Conservation (phyloP, 495 filamentous ascomycete genomes). For the Parmelia sp. region DNA sequence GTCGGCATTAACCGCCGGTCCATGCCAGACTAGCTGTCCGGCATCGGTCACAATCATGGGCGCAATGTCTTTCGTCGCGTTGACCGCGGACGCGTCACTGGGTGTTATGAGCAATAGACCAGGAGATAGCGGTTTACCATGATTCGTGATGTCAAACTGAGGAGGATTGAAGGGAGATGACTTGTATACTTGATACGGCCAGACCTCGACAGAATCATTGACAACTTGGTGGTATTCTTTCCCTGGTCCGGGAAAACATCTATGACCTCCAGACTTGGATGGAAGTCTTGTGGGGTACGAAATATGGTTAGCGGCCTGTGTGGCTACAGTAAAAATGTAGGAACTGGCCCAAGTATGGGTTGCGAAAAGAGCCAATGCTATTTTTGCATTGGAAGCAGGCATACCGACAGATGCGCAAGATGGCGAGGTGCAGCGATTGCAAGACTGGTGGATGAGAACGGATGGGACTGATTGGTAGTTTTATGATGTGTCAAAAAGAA, state of each 20-base stretch:
- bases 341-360: no score
- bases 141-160: conserved; percentile 21
- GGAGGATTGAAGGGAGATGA: conserved; percentile 26
- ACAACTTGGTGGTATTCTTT: conserved; percentile 9
- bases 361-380: no score
- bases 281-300: no score
- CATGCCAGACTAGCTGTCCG: conserved; percentile 27
- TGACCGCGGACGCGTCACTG: conserved; percentile 1
- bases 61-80: conserved; percentile 16
- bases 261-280: no score
- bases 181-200: conserved; percentile 27
- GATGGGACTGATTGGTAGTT: no score
- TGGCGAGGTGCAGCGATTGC: no score
- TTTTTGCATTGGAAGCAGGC: no score
- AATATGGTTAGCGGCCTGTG: no score
- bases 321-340: no score
- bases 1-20: conserved; percentile 19
- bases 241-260: not conserved
- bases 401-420: no score
- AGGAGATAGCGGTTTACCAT: conserved; percentile 21
- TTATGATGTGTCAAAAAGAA: no score
- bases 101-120: conserved; percentile 27
- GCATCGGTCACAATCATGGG: conserved; percentile 28
- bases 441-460: no score
- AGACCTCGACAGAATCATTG: conserved; percentile 13